Base-by-base conservation (phyloP, 2,329 filamentous ascomycete genomes). In the Epichloe hybrida region DNA sequence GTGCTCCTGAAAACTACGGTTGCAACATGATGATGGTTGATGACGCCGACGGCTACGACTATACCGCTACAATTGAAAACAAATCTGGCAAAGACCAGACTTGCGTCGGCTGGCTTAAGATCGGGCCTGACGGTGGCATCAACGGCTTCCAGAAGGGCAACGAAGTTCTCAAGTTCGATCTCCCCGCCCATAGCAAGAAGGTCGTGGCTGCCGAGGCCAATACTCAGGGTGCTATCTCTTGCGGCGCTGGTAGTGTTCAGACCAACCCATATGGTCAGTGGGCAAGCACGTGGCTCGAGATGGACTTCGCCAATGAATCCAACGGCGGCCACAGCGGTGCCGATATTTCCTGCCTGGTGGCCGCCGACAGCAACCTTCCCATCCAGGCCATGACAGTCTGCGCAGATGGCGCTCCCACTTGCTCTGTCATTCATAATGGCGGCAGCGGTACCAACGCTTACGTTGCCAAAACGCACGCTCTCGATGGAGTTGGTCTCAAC, bases 51-150 rank as follows among this genome's bases (percentile, higher is more conserved):
- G 49, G 67, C 55, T 77, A 76, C 66, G 54, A 70, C 50, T 74
- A 76, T 67, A 63, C 64, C 20, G 54, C 66, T 54, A 63, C 63
- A 55, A 72, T 74, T 60, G 62, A 60, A 48, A 67, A 69, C 59
- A 67, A 65, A 48, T 62, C 64, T 48, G 60, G 51, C 54, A 48
- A 59, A 43, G 64, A 66, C 50, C 59, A 64, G 53, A 40, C 62
- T 42, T 76, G 75, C 59, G 57, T 59, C 38, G 72, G 69, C 67
- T 75, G 64, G 66, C 73, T 75, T 72, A 78, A 78, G 72, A 75
- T 76, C 50, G 74, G 74, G 43, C 59, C 64, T 13, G 57, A 66
- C 45, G 65, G 67, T 39, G 51, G 53, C 37, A 67, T 76, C 61
- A 66, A 74, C 59, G 75, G 75, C 56, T 73, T 73, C 68, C 77